These are phyloP conservation scores for Microsporum canis DNA, from an alignment of 2,329 filamentous ascomycete genomes.

Conservation along the genomic window DNA sequence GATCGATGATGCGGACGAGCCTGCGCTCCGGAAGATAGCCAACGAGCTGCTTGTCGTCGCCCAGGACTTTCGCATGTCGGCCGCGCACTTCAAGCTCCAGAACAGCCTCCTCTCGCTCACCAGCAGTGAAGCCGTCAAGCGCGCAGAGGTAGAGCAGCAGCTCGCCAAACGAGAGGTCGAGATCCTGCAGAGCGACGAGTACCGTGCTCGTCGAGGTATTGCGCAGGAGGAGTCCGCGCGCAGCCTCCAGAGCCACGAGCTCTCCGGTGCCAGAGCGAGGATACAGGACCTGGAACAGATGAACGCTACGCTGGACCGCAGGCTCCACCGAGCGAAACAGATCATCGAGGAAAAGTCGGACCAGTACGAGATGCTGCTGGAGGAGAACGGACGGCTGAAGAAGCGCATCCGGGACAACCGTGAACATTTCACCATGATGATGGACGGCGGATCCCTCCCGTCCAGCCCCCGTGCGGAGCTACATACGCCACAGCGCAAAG, in stretches of 20 bases:
- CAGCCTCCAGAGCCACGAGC: conserved; percentile 28
- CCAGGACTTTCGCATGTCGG: conserved; percentile 65
- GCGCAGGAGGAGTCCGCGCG: conserved; percentile 35
- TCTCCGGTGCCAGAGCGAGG: conserved; percentile 49
- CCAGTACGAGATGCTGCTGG: conserved; percentile 55
- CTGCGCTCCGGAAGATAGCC: conserved; percentile 45
- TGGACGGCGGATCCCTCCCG: conserved; percentile 53
- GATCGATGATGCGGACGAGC: conserved; percentile 41
- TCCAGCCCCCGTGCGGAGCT: conserved; percentile 46
- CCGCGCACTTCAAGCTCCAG: conserved; percentile 83
- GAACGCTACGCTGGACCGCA: conserved; percentile 51
- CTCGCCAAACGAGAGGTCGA: conserved; percentile 85
- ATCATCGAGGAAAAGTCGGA: conserved; percentile 68
- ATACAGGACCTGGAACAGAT: conserved; percentile 57
- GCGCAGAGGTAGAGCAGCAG: conserved; percentile 80
- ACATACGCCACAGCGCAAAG: conserved; percentile 34
- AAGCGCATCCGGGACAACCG: conserved; percentile 81
- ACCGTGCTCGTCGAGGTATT: conserved; percentile 51
- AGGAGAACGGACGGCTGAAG: conserved; percentile 66
- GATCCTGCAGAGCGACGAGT: conserved; percentile 63
- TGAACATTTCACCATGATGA: conserved; percentile 70
- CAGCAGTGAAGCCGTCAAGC: conserved; percentile 71
- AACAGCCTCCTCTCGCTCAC: conserved; percentile 75
- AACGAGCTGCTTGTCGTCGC: conserved; percentile 43
- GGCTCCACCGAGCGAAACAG: conserved; percentile 63